Evolutionary conservation across 371 early-diverging fungal species (phyloP), one percentile per base, ranked within the genome.

Genomic region (Aphelidium insulamus): DNA sequence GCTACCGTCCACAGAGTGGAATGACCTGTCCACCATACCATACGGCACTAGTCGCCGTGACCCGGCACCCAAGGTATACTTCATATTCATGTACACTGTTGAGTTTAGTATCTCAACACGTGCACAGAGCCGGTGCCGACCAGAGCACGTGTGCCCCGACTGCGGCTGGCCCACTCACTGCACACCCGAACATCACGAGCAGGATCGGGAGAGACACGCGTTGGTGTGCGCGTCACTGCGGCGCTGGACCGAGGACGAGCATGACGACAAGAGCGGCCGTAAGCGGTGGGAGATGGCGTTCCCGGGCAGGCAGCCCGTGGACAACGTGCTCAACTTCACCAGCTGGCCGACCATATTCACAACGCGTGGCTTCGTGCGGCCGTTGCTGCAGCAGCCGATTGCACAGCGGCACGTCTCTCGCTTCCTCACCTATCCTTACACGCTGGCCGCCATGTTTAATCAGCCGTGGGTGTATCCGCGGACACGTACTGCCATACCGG

Each of bases 151-250:
- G 44, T 81, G 81, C 43, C 74, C 79, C 9, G 69, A 72, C 30
- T 81, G 81, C 47, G 81, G 81, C 18, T 73, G 70, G 35, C 79
- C 81, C 26, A 81, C 81, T 5, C 81, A 81, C 43, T 81, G 81
- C 46, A 59, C 62, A 35, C 62, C 67, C 36, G 64, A 69, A 33
- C 81, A 81, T 50, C 76, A 76, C 59, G 38, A 55, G 21, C 44
- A 50, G 40, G 78, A 69, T 26, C 49, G 49, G 33, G 51, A 51
- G 17, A 57, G 66, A 6, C 72, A 73, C 40, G 32, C 55, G 21
- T 51, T 61, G 22, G 46, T 59, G 30, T 78, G 81, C 45, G 41
- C 41, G 6, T 50, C 56, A 18, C 50, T 81, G 33, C 56, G 73
- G 32, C 64, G 73, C 45, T 62, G 68, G 23, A 79, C 77, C 43